These are phyloP conservation scores for Cylindrodendrum hubeiense DNA, from an alignment of 2,329 filamentous ascomycete species.

Conservation along the genomic window DNA sequence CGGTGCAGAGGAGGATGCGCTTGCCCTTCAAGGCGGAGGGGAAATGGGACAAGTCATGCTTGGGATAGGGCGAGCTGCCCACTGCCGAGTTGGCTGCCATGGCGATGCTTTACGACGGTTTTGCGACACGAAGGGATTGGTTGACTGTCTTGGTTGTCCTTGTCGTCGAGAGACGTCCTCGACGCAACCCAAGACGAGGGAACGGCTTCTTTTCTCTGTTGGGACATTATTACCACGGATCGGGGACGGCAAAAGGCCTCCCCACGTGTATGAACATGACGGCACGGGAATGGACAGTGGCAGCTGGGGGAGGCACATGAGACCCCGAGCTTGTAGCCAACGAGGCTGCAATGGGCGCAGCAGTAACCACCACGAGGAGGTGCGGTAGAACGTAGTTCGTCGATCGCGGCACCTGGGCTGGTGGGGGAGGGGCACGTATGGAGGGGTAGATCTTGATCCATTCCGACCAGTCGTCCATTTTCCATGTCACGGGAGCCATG, in stretches of 20 bases:
- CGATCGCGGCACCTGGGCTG: slow-evolving; percentile 33
- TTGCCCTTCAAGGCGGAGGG: slow-evolving; percentile 67
- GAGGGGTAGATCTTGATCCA: slow-evolving; percentile 42
- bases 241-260: slow-evolving; percentile 28
- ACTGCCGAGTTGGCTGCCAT: slow-evolving; percentile 30
- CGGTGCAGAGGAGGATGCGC: slow-evolving; percentile 75
- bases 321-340: slow-evolving; percentile 13
- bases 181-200: slow-evolving; percentile 24
- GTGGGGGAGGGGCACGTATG: slow-evolving; percentile 44
- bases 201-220: slow-evolving; percentile 41
- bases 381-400: slow-evolving; percentile 47
- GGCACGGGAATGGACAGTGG: slow-evolving; percentile 32
- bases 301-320: slow-evolving; percentile 32
- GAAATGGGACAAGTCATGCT: slow-evolving; percentile 59
- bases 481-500: slow-evolving; percentile 25
- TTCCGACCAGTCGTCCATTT: slow-evolving; percentile 15
- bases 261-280: slow-evolving; percentile 42
- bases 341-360: slow-evolving; percentile 41
- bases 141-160: neutral
- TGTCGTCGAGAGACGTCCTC: neutral
- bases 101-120: slow-evolving; percentile 11
- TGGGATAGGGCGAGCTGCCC: slow-evolving; percentile 26
- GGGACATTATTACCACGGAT: slow-evolving; percentile 12
- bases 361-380: slow-evolving; percentile 47
- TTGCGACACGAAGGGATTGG: neutral